Conservation (phyloP, 805 yeast species). For the Starmerella stigmatis region DNA sequence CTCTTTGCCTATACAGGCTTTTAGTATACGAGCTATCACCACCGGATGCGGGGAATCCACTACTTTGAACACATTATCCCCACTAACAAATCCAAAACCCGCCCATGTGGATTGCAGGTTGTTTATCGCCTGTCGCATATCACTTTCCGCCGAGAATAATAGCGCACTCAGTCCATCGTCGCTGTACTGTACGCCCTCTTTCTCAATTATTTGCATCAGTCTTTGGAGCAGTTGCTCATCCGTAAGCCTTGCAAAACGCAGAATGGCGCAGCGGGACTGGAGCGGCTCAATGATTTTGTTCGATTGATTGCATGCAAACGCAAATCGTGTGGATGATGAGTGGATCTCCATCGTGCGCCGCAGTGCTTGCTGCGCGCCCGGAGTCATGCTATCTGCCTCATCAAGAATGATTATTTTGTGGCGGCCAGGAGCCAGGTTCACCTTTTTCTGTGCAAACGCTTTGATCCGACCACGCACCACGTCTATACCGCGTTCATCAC, state of each 20-base stretch:
- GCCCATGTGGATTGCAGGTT: constrained; percentile 89
- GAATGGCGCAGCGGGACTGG: constrained; percentile 91
- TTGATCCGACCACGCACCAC: constrained; percentile 90
- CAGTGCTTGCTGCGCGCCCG: constrained; percentile 91
- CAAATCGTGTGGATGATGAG: constrained; percentile 92
- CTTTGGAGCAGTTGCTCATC: constrained; percentile 80
- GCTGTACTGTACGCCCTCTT: constrained; percentile 64
- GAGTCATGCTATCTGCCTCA: constrained; percentile 95
- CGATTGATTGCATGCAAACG: constrained; percentile 95
- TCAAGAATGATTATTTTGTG: constrained; percentile 89
- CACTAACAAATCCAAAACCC: constrained; percentile 85
- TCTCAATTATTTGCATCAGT: constrained; percentile 55
- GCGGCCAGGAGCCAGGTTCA: constrained; percentile 73
- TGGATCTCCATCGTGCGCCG: constrained; percentile 92
- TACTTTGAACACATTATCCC: constrained; percentile 84
- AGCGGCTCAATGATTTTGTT: constrained; percentile 92
- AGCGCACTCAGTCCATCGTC: constrained; percentile 89
- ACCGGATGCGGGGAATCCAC: constrained; percentile 96
- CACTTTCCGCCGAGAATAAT: constrained; percentile 93
- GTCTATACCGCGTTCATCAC: constrained; percentile 96
- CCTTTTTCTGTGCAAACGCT: constrained; percentile 91
- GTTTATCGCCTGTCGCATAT: constrained; percentile 96
- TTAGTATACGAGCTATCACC: constrained; percentile 59
- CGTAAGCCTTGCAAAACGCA: constrained; percentile 67
- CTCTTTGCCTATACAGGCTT: constrained; percentile 34